Evolutionary conservation across 2,329 filamentous ascomycete genomes (phyloP), one percentile per base, ranked within the genome.

Genomic region (Aspergillus novoparasiticus): DNA sequence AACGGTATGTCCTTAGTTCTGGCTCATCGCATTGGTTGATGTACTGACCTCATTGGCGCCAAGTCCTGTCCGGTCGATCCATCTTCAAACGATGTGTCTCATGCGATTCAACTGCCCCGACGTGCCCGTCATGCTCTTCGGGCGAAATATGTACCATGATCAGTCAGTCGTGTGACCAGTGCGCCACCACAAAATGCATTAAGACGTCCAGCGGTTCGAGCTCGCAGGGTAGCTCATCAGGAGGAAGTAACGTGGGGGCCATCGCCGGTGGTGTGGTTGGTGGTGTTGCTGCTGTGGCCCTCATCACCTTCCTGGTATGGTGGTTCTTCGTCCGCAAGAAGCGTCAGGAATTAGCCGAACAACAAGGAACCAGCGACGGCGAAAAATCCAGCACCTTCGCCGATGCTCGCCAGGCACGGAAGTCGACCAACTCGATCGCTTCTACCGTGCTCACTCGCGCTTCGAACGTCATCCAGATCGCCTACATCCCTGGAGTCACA

Each of bases 381-480:
- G 82, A 87, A 67, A 83, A 85, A 63, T 76, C 81, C 64, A 84
- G 65, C 75, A 80, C 67, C 80, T 85, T 84, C 74, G 83, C 77
- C 61, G 83, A 83, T 69, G 80, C 82, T 68, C 78, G 84, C 67
- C 85, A 87, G 70, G 84, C 89, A 68, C 85, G 93, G 70, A 87
- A 90, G 60, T 95, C 94, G 12, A 91, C 92, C n/a, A 90, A 94
- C 72, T 98, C 94, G 14, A 93, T 99, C 75, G 95, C 95, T 19
- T 97, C 94, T 11, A 98, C 94, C 30, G 93, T 98, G 63, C 86
- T 97, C 64, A 98, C 95, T 21, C 89, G 95, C 66, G 95, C 95
- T 56, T 98, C 95, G 73, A 99, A 99, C 82, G 94, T 99, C 76
- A 99, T 99, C 72, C 95, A 98, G 80, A 99, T 99, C 79, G 95